Conservation (phyloP, 2,329 filamentous ascomycete species). For the Endocalyx cinctus region DNA sequence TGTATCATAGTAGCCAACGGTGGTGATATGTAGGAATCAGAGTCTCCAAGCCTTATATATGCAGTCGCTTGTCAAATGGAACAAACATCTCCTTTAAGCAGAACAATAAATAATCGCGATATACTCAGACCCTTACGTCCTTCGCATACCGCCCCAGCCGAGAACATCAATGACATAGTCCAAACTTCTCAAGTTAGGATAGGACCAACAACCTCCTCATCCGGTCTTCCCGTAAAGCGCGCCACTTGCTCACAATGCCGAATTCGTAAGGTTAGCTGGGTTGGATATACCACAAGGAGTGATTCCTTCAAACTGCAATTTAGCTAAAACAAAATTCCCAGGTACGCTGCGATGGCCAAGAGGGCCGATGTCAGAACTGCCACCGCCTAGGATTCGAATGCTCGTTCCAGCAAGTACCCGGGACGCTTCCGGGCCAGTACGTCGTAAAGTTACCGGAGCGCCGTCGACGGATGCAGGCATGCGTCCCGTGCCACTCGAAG, state of each 20-base stretch:
- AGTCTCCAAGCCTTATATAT: not conserved
- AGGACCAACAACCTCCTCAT: not conserved
- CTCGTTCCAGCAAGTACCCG: slow-evolving; percentile 25
- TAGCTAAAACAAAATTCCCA: slow-evolving; percentile 1
- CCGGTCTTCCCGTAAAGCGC: slow-evolving; percentile 15
- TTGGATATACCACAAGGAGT: too few relatives aligned
- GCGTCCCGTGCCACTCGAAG: slow-evolving; percentile 24
- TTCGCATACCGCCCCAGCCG: slow-evolving; percentile 11
- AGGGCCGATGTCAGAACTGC: slow-evolving; percentile 27
- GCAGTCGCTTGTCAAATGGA: not conserved
- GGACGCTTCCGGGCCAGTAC: slow-evolving; percentile 17
- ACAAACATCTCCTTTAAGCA: not conserved
- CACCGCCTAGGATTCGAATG: slow-evolving; percentile 29
- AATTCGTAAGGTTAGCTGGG: slow-evolving; percentile 19
- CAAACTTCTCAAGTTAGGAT: slow-evolving; percentile 1
- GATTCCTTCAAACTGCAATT: too few relatives aligned
- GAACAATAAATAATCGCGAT: slow-evolving; percentile 22
- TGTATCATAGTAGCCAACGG: too few relatives aligned
- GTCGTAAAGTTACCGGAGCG: slow-evolving; percentile 21
- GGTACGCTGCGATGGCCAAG: slow-evolving; percentile 27
- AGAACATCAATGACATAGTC: slow-evolving; percentile 6
- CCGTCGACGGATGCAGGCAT: slow-evolving; percentile 25
- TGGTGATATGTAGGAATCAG: too few relatives aligned
- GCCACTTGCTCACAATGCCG: slow-evolving; percentile 24
- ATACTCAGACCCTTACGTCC: slow-evolving; percentile 20